A percentile compares a stretch with the other conserved stretches of the same genome.
Evolutionary conservation across 2,329 filamentous ascomycete genomes (phyloP).

Genomic region (Sarocladium strictum): DNA sequence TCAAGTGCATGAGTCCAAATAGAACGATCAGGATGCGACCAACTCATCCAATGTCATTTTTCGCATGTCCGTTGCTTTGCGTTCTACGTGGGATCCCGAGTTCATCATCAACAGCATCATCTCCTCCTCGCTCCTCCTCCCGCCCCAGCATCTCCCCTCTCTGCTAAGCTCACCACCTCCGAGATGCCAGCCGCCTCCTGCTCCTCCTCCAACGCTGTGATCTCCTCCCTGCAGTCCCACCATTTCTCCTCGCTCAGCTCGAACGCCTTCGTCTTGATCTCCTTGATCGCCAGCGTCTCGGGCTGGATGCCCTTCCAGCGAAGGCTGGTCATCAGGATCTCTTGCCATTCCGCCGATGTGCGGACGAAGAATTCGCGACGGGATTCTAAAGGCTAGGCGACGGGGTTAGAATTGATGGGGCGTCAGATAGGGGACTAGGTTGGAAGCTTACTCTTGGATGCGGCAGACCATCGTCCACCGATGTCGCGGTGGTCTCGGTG

Average conservation of each 20-base stretch:
- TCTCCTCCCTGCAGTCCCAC: slow-evolving; percentile 97
- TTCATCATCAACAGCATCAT: slow-evolving; percentile 13
- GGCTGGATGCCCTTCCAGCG: slow-evolving; percentile 61
- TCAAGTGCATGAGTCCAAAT: too few relatives aligned
- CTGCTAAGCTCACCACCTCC: slow-evolving; percentile 83
- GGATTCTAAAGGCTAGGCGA: slow-evolving; percentile 70
- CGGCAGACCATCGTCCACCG: slow-evolving; percentile 69
- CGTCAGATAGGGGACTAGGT: background rate
- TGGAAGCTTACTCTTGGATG: slow-evolving; percentile 49
- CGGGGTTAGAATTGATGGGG: slow-evolving; percentile 18
- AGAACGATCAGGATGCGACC: too few relatives aligned
- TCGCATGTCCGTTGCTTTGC: too few relatives aligned
- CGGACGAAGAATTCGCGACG: slow-evolving; percentile 88
- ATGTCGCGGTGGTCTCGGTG: slow-evolving; percentile 40
- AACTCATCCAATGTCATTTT: slow-evolving; percentile 7
- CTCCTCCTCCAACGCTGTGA: slow-evolving; percentile 86
- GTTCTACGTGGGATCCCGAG: background rate
- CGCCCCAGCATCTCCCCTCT: slow-evolving; percentile 54
- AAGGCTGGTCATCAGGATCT: slow-evolving; percentile 70
- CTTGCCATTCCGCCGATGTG: slow-evolving; percentile 87
- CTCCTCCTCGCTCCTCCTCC: slow-evolving; percentile 27
- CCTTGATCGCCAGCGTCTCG: slow-evolving; percentile 72
- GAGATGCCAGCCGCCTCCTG: slow-evolving; percentile 93
- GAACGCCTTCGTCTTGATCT: slow-evolving; percentile 87
- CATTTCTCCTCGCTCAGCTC: slow-evolving; percentile 91